These are phyloP conservation scores for Xylaria multiplex DNA, from an alignment of 2,329 filamentous ascomycete species.

Conservation along the genomic window DNA sequence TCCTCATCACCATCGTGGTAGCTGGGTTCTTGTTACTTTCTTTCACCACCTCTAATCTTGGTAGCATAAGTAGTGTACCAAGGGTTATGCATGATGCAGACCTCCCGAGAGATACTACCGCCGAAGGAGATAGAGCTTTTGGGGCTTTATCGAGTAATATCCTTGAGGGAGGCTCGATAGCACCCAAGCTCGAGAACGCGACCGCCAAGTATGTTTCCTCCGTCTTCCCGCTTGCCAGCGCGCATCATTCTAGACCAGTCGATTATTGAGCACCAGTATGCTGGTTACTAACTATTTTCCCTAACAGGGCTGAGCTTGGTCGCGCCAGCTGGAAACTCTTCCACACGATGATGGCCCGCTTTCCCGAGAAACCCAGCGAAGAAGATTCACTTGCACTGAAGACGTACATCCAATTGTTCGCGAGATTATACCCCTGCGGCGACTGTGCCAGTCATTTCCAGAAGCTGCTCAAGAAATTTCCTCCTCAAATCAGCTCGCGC, in stretches of 20 bases:
- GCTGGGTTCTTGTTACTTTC: constrained; percentile 67
- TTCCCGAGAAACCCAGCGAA: constrained; percentile 70
- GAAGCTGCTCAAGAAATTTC: constrained; percentile 68
- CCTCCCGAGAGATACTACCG: constrained; percentile 32
- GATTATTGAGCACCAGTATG: constrained; percentile 9
- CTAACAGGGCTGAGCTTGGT: constrained; percentile 68
- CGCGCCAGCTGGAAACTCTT: constrained; percentile 76
- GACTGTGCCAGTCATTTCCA: constrained; percentile 76
- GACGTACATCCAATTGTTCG: constrained; percentile 73
- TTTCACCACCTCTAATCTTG: constrained; percentile 64
- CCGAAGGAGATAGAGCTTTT: constrained; percentile 52
- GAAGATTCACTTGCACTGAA: constrained; percentile 72
- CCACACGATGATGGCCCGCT: constrained; percentile 76
- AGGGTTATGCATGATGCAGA: constrained; percentile 38
- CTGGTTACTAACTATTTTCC: constrained; percentile 29
- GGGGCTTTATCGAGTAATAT: constrained; percentile 58
- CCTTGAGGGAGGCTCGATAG: constrained; percentile 76
- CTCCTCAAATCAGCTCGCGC: constrained; percentile 71
- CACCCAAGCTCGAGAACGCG: constrained; percentile 83
- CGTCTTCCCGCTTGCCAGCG: background rate
- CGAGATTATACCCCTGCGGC: constrained; percentile 75
- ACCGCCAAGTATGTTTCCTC: constrained; percentile 72
- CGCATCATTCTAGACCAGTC: background rate
- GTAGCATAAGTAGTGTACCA: constrained; percentile 36
- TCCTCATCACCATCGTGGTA: constrained; percentile 64